Base-by-base conservation (phyloP, 352 stramenopile genomes). In the Aphanomyces stellatus region DNA sequence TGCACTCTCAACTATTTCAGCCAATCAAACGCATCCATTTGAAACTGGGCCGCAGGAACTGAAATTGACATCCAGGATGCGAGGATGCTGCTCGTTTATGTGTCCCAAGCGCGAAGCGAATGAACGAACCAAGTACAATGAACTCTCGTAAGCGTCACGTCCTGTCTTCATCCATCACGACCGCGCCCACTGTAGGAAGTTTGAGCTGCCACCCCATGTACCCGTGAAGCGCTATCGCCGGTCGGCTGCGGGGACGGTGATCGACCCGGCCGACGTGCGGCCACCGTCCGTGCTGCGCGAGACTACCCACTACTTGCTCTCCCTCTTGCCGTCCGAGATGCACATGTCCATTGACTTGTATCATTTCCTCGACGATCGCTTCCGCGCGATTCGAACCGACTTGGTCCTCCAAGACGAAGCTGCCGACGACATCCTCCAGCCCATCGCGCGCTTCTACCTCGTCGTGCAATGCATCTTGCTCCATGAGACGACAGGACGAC, bases 391-490 rank as follows among this genome's bases (percentile, higher is more conserved):
- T 24, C 60, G 60, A 4, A 67, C 37, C n/a, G 60, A 67, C 49
- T 59, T 67, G 10, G 48, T 48, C 3, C 60, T 67, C 10, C 60
- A 67, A 57, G 46, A 51, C 15, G 46, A 40, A 4, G 25, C 28
- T 7, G 7, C 43, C n/a, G 7, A 42, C 3, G n/a, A 55, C 17
- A 46, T 67, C 13, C 46, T 67, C 15, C 41, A 56, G 4, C 60
- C 60, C 8, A 67, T 67, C 27, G 60, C 60, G 13, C 60, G 60
- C n/a, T 67, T 67, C 34, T 67, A 67, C 49, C 33, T 67, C 43
- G 19, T 67, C n/a, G 60, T 41, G 15, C 43, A 60, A 57, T 67
- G 60, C 27, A 34, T 67, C 10, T 57, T 67, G 49, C 60, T 28
- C 28, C 49, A 59, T 24, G 34, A 40, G n/a, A 56, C 43, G 11